phyloP scores from a whole-genome alignment of 108 stramenopile species.

The Pseudonitzschia multistriata region DNA sequence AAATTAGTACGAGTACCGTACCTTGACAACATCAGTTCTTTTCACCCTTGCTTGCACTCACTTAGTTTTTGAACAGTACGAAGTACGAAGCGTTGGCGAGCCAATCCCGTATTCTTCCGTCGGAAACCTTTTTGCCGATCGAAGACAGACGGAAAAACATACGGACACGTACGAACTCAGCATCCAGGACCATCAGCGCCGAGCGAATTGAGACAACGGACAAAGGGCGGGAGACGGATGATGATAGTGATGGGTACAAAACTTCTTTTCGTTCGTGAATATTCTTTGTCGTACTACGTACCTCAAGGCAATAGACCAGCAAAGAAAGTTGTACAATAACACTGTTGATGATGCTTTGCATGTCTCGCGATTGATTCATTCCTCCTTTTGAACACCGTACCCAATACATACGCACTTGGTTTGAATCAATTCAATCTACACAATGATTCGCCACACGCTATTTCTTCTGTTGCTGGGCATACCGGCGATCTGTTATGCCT shows the following conservation, averaged over 20 bases:
- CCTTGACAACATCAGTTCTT: no score
- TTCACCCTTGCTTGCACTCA: no score
- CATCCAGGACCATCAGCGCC: not conserved
- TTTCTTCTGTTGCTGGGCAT: not conserved
- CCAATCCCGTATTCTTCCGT: no score
- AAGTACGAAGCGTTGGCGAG: no score
- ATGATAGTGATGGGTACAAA: not conserved
- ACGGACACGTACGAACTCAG: not conserved
- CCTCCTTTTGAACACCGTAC: no score
- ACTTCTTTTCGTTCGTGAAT: not conserved
- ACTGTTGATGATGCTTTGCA: no score
- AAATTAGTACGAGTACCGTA: no score
- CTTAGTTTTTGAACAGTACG: no score
- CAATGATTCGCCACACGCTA: not conserved
- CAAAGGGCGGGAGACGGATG: no score
- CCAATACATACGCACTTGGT: no score
- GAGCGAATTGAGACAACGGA: not conserved
- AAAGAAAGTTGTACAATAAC: not conserved
- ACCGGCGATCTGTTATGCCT: not conserved
- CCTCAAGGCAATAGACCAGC: not conserved
- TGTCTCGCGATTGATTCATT: no score
- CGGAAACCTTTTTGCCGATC: not conserved
- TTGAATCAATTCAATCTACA: no score
- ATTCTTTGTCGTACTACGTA: not conserved
- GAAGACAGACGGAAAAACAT: conserved; percentile 2